Conservation (phyloP, 768 basidiomycete genomes). For the Trametes cinnabarina region DNA sequence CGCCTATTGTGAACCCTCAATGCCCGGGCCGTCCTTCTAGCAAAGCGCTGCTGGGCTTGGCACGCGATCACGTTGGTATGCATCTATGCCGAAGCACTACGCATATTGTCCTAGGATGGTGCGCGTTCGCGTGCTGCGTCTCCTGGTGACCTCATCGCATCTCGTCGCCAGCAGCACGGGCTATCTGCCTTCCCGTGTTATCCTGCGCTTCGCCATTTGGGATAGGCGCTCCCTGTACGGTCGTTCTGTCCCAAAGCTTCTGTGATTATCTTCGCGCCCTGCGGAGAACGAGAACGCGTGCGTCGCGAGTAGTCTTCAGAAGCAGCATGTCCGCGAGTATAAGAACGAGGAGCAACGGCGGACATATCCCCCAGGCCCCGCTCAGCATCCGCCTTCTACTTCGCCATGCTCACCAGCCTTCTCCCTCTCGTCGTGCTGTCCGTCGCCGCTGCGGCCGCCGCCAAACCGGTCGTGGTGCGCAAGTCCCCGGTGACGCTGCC, state of each 20-base stretch:
- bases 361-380: background rate
- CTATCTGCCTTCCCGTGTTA: background rate
- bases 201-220: background rate
- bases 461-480: conserved; percentile 18
- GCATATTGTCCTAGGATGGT: conserved; percentile 5
- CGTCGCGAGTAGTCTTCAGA: background rate
- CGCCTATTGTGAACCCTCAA: background rate
- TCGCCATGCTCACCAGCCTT: conserved; percentile 7
- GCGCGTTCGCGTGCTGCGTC: conserved; percentile 6
- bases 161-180: background rate
- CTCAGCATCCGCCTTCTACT: conserved; percentile 1
- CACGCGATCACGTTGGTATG: background rate
- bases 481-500: conserved; percentile 21
- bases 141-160: background rate
- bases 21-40: background rate
- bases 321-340: background rate
- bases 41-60: background rate
- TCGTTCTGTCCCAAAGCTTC: background rate
- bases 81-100: background rate
- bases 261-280: background rate
- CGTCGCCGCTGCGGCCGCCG: background rate
- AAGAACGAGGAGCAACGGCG: background rate
- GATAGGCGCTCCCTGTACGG: background rate
- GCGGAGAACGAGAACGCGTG: background rate
- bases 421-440: conserved; percentile 3